Conservation (phyloP, 306 rosid species). For the Oemleria cerasiformis region DNA sequence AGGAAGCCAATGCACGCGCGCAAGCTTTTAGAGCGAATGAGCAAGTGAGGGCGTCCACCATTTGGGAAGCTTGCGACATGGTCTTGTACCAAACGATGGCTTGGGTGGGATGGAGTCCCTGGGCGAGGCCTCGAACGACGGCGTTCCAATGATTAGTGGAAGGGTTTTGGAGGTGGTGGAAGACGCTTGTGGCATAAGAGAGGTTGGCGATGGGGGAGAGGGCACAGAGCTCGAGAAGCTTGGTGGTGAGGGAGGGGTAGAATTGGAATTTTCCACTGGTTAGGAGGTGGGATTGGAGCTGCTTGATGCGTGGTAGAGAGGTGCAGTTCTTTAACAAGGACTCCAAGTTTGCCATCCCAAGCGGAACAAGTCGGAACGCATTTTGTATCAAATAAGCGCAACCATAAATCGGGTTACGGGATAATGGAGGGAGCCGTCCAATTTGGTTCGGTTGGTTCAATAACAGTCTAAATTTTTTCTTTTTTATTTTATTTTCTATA, state of each 20-base stretch:
- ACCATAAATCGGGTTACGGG: too few species aligned
- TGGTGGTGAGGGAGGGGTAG: constrained; percentile 52
- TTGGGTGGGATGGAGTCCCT: constrained; percentile 55
- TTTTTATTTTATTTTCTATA: too few species aligned
- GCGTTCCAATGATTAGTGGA: constrained; percentile 82
- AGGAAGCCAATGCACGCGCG: constrained; percentile 67
- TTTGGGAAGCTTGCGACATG: constrained; percentile 42
- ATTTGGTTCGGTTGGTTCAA: too few species aligned
- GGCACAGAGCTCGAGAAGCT: constrained; percentile 68
- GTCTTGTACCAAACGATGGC: constrained; percentile 58
- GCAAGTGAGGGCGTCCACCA: constrained; percentile 72
- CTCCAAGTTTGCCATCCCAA: constrained; percentile 40
- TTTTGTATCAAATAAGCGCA: not conserved
- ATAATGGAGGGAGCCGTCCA: too few species aligned
- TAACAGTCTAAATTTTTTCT: too few species aligned
- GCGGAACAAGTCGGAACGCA: too few species aligned
- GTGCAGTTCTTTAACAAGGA: constrained; percentile 55
- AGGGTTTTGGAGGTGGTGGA: constrained; percentile 50
- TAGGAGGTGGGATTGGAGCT: constrained; percentile 66
- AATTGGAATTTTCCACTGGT: constrained; percentile 57
- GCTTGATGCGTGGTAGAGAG: constrained; percentile 55
- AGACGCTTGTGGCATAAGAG: constrained; percentile 46
- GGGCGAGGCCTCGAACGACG: constrained; percentile 74
- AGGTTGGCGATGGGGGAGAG: constrained; percentile 57
- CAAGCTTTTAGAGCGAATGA: constrained; percentile 83